These are phyloP conservation scores for Dioszegia aurantiaca DNA, from an alignment of 768 basidiomycete species.

Conservation along the genomic window DNA sequence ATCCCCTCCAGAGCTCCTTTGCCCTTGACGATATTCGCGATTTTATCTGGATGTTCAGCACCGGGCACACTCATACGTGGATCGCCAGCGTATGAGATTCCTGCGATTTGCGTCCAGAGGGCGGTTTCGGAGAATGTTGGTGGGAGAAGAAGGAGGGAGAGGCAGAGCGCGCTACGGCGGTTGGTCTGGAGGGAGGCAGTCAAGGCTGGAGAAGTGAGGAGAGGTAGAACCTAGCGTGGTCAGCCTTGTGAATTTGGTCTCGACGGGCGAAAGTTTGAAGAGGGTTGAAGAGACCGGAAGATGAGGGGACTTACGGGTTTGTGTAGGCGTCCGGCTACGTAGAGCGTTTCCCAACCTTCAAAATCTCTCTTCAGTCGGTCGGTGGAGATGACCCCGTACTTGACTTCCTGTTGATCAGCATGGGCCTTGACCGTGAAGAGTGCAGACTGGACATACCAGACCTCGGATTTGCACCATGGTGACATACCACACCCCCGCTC, in stretches of 20 bases:
- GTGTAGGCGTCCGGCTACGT: conserved; percentile 93
- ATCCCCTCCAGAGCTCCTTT: conserved; percentile 70
- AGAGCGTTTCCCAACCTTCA: conserved; percentile 86
- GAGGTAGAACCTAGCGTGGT: conserved; percentile 55
- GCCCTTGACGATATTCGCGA: conserved; percentile 83
- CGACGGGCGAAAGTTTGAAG: too few relatives aligned
- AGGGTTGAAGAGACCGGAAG: background rate
- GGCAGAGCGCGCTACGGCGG: conserved; percentile 80
- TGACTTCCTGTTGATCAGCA: conserved; percentile 91
- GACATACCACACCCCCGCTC: conserved; percentile 94
- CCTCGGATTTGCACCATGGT: conserved; percentile 79
- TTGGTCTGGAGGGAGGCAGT: conserved; percentile 91
- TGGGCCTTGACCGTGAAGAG: too few relatives aligned
- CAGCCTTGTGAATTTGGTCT: too few relatives aligned
- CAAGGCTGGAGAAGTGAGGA: conserved; percentile 47
- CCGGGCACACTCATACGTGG: conserved; percentile 84
- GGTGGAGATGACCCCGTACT: conserved; percentile 92
- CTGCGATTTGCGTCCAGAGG: conserved; percentile 80
- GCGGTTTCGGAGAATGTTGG: conserved; percentile 73
- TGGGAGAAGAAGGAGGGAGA: conserved; percentile 83
- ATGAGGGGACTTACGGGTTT: conserved; percentile 63
- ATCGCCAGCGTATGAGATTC: conserved; percentile 71
- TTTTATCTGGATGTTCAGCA: conserved; percentile 89
- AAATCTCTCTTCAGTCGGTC: conserved; percentile 85
- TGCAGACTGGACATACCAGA: conserved; percentile 63